A percentile compares a stretch with the other conserved stretches of the same genome.
Evolutionary conservation across 768 basidiomycete genomes (phyloP).

Genomic region (Pilatotrama ljubarskyi): DNA sequence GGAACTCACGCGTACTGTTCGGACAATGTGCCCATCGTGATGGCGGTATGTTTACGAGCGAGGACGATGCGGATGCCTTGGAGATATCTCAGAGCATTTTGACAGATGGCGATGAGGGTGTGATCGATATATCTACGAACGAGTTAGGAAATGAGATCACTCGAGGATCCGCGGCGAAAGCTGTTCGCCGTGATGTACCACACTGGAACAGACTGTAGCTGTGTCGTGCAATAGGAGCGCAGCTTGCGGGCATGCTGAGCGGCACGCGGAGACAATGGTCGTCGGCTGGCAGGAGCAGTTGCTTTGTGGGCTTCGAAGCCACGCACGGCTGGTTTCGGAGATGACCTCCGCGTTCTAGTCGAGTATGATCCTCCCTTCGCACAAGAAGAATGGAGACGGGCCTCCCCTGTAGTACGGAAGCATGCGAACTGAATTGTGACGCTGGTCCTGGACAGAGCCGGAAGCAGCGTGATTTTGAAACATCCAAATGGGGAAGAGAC

Average conservation of each 20-base stretch:
- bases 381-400: not conserved
- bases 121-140: constrained; percentile 7
- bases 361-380: not conserved
- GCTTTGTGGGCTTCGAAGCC: not conserved
- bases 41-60: not conserved
- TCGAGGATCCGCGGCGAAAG: constrained; percentile 20
- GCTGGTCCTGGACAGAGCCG: not conserved
- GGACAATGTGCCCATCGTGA: constrained; percentile 2
- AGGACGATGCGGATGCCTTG: not conserved
- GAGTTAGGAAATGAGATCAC: constrained; percentile 18
- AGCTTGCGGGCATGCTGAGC: not conserved
- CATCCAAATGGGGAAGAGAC: not conserved
- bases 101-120: constrained; percentile 18
- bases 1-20: not conserved
- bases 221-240: constrained; percentile 5
- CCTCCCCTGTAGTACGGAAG: not conserved
- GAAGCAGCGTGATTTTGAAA: constrained; percentile 17
- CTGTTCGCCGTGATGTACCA: constrained; percentile 18
- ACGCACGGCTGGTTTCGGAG: constrained; percentile 11
- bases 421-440: not conserved
- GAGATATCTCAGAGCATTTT: constrained; percentile 14
- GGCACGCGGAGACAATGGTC: not conserved
- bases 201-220: constrained; percentile 6
- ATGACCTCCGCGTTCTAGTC: constrained; percentile 9
- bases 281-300: not conserved